Conservation (phyloP, 345 rosid genomes). For the Toxicodendron radicans region DNA sequence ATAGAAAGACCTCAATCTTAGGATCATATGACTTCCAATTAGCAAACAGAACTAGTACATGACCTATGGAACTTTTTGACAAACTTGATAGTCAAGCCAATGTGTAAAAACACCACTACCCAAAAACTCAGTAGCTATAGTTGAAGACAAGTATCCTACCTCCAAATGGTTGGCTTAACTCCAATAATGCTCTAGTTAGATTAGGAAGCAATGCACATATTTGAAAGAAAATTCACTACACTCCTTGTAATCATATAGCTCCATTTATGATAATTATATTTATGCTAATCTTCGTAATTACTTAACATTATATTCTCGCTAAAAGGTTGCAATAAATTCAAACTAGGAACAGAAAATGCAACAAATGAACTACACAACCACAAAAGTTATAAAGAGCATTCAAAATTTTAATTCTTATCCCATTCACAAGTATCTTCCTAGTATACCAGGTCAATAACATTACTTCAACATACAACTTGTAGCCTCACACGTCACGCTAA, state of each 20-base stretch:
- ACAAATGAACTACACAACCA: not conserved
- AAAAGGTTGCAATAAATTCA: not conserved
- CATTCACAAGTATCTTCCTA: not conserved
- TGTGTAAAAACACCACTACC: not conserved
- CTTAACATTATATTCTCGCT: too few relatives aligned
- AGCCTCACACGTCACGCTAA: too few relatives aligned
- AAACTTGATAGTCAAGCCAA: not conserved
- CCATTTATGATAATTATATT: not conserved
- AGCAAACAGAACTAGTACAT: not conserved
- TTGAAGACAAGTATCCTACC: not conserved
- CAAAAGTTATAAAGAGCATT: not conserved
- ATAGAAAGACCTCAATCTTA: not conserved
- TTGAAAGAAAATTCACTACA: not conserved
- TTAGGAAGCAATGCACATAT: conserved; percentile 1
- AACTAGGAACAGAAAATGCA: not conserved
- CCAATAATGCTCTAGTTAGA: not conserved
- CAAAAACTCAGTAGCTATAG: not conserved
- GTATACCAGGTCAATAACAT: too few relatives aligned
- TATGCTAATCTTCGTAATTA: not conserved
- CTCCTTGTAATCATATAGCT: not conserved
- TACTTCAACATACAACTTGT: too few relatives aligned
- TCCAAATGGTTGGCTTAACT: not conserved
- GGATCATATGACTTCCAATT: not conserved
- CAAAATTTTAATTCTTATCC: not conserved
- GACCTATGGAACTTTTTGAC: not conserved